Evolutionary conservation across 1,139 yeast genomes (phyloP), one percentile per base, ranked within the genome.

Genomic region (Saccharomyces hybrid): DNA sequence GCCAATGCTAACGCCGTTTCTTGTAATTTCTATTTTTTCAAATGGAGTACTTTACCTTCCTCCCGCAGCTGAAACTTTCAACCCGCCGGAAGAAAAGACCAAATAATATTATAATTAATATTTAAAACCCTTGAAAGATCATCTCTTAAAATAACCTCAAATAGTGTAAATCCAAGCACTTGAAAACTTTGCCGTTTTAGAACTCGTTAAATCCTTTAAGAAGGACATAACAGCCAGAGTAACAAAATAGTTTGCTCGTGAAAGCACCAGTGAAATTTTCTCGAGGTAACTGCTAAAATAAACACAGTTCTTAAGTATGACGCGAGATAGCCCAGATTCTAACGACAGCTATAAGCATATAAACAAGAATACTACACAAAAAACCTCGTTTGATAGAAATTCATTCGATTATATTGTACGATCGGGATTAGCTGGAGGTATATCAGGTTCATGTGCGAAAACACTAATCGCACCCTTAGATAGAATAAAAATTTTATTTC

Each of bases 381-480:
- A 14, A 7, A 14, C 31, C 38, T 49, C 59, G 3, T 58, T 64
- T n/a, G 84, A 88, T 64, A 89, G 86, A 64, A 87, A 82, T 56
- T 84, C 91, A 5, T 60, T 85, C 34, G 91, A 87, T 56, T 93
- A 93, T 70, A 84, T 93, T 20, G 59, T 88, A 34, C 78, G 89
- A 57, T 86, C 95, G 26, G 99, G 97, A 0, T 64, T 90, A 1
- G 96, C 99, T 0, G 99, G 99, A 11, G 99, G 99, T 0, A 65
- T 89, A 1, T 97, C 99, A 0, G 99, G 99, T 0, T 83, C 91
- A 54, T 89, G 95, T 7, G 99, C 97, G 5, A 93, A 93, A 67
- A 90, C 98, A 0, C 75, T 91, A 52, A 88, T 93, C 49, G 99
- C 99, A 0, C 99, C 99, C 0, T 72, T 93, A 54, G 99, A 93